Base-by-base conservation (phyloP, 139 green algal species). In the Bryopsis sp. region DNA sequence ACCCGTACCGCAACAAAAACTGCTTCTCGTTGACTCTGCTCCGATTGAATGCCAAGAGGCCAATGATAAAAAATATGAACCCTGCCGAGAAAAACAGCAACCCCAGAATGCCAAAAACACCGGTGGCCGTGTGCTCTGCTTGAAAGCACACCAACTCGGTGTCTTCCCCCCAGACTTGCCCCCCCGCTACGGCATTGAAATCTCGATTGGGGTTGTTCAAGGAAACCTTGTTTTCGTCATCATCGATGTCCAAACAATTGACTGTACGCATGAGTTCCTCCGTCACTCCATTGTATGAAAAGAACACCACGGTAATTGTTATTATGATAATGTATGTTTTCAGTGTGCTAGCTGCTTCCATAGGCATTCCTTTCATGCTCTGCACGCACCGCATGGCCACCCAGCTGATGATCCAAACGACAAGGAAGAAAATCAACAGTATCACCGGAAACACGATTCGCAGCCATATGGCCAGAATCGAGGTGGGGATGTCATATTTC, bases 201-300 rank as follows among this genome's bases (percentile, higher is more conserved):
- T 11, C 15, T 15, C 43, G 11, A 11, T 50, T 50, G 43, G 43
- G 11, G 11, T 50, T 50, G 43, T 63, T 34, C 54, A 63, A 54
- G 15, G 43, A 26, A 26, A 26, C 43, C 43, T 11, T 54, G 43
- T 34, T n/a, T 29, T 63, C 54, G 7, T n/a, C 26, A 34, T 7
- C n/a, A 19, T 63, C 54, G n/a, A 63, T 34, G 26, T 63, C n/a
- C 7, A 63, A 33, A 19, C 54, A 63, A 34, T 63, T 63, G n/a
- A 63, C 19, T 19, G 54, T 63, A 8, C 54, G 24, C 54, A 63
- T 63, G 54, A 63, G 54, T 34, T 63, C 54, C n/a, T 63, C 54
- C 7, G 54, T 63, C 11, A 63, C 54, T 8, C n/a, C 26, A 19
- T 63, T 63, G n/a, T 63, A 63, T 7, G 54, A 29, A 34, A 63